Conservation (phyloP, 768 basidiomycete genomes). For the Termitomyces sp. region DNA sequence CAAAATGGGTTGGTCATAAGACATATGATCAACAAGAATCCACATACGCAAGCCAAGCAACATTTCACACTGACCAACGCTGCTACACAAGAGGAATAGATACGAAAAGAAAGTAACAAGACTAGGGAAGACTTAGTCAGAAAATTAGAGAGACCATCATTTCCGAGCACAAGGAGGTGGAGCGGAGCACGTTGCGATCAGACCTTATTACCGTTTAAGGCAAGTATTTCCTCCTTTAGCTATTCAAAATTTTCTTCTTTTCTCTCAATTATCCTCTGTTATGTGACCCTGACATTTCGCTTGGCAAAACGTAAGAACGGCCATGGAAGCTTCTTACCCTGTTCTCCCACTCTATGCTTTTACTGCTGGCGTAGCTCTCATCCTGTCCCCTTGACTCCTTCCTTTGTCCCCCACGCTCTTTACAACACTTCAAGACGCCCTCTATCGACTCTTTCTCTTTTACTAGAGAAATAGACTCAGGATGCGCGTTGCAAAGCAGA, state of each 20-base stretch:
- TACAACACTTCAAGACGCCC: background rate
- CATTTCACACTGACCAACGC: background rate
- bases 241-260: background rate
- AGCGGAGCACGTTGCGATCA: conserved; percentile 5
- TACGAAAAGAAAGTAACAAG: too few species aligned
- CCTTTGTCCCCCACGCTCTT: conserved; percentile 13
- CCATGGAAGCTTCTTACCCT: background rate
- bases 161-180: background rate
- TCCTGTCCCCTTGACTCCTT: background rate
- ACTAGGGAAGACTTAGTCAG: too few species aligned
- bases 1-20: background rate
- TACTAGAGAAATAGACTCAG: background rate
- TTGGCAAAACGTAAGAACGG: conserved; percentile 1
- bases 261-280: background rate
- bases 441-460: background rate
- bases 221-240: conserved; percentile 1
- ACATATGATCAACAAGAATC: background rate
- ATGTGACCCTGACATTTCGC: background rate
- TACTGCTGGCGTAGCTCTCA: background rate
- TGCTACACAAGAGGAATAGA: background rate
- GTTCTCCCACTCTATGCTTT: background rate
- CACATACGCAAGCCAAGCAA: background rate
- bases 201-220: background rate
- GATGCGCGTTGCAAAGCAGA: conserved; percentile 10
- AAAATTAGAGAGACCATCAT: background rate